Percentiles rank a stretch among this genome's conserved stretches.
Evolutionary conservation across 2,329 filamentous ascomycete species (phyloP).

Genomic region (Penicillium sp.): DNA sequence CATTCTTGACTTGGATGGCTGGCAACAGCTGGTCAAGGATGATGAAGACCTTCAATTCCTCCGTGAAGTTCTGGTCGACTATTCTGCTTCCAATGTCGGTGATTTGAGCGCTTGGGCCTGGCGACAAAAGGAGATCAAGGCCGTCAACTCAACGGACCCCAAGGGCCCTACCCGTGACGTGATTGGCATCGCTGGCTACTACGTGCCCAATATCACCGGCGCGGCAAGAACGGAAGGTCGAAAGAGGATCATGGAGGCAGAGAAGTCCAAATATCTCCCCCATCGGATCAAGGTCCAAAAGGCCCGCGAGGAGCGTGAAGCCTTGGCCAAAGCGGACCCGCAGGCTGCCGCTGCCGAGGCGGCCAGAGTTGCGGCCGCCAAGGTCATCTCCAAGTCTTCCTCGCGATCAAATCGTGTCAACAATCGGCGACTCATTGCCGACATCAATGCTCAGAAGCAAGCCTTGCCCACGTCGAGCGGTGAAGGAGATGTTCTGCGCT

Average conservation of each 20-base stretch:
- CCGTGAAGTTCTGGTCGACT: conserved; percentile 45
- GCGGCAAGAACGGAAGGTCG: conserved; percentile 86
- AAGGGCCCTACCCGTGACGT: conserved; percentile 49
- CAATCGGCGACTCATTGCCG: conserved; percentile 87
- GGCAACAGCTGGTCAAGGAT: conserved; percentile 63
- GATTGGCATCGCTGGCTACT: conserved; percentile 60
- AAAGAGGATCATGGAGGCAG: conserved; percentile 91
- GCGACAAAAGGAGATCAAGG: conserved; percentile 67
- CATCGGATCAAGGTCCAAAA: conserved; percentile 96
- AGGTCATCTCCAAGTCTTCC: conserved; percentile 76
- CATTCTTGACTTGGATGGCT: conserved; percentile 64
- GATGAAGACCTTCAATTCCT: conserved; percentile 59
- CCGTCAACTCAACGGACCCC: conserved; percentile 55
- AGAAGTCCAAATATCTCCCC: conserved; percentile 96
- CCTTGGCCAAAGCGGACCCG: conserved; percentile 58
- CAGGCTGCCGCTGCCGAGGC: conserved; percentile 62
- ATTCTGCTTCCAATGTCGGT: conserved; percentile 46
- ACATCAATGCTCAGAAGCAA: conserved; percentile 92
- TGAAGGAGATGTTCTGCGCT: conserved; percentile 87
- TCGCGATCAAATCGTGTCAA: conserved; percentile 92
- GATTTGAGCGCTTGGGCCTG: conserved; percentile 61
- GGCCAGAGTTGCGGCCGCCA: conserved; percentile 69
- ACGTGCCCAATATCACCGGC: conserved; percentile 79
- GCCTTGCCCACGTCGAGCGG: conserved; percentile 59
- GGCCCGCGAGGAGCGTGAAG: conserved; percentile 83